Conservation (phyloP, 1,284 basidiomycete species). For the Macrocystidia cucumis region DNA sequence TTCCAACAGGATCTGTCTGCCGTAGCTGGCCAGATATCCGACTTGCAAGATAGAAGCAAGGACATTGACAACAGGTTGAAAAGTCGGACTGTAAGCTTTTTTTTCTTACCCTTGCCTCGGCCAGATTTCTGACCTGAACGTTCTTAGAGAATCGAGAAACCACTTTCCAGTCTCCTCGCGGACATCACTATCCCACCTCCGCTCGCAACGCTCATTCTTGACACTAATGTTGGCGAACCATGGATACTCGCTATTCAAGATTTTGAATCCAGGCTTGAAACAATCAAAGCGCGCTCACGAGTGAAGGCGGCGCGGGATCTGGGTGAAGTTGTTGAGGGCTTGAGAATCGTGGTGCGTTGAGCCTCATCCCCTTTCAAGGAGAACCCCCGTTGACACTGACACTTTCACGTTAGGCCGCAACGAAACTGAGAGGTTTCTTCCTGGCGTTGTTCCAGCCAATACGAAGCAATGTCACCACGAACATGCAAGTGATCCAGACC, state of each 20-base stretch:
- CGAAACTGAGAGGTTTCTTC: slow-evolving; percentile 87
- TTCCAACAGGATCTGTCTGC: slow-evolving; percentile 92
- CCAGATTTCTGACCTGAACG: slow-evolving; percentile 1
- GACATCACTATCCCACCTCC: slow-evolving; percentile 81
- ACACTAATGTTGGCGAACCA: slow-evolving; percentile 73
- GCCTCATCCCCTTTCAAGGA: slow-evolving; percentile 15
- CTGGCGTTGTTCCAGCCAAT: slow-evolving; percentile 79
- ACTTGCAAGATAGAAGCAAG: slow-evolving; percentile 85
- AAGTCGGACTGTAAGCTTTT: slow-evolving; percentile 62
- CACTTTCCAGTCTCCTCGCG: slow-evolving; percentile 72
- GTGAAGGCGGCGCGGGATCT: slow-evolving; percentile 85
- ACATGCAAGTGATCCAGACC: slow-evolving; percentile 90
- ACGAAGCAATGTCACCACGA: slow-evolving; percentile 79
- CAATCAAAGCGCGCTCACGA: slow-evolving; percentile 61
- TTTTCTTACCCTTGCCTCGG: slow-evolving; percentile 4
- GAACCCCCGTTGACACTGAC: background rate
- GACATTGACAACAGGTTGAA: slow-evolving; percentile 85
- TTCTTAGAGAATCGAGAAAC: slow-evolving; percentile 78
- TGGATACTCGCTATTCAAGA: slow-evolving; percentile 81
- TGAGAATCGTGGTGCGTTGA: slow-evolving; percentile 68
- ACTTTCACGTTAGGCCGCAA: slow-evolving; percentile 54
- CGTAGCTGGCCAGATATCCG: slow-evolving; percentile 93
- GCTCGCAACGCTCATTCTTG: slow-evolving; percentile 75
- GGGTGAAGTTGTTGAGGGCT: slow-evolving; percentile 75
- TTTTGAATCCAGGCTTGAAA: slow-evolving; percentile 71